Percentiles rank a stretch among this genome's conserved stretches.
Conservation (phyloP, 768 basidiomycete genomes). For the Porpolomopsis calyptriformis region DNA sequence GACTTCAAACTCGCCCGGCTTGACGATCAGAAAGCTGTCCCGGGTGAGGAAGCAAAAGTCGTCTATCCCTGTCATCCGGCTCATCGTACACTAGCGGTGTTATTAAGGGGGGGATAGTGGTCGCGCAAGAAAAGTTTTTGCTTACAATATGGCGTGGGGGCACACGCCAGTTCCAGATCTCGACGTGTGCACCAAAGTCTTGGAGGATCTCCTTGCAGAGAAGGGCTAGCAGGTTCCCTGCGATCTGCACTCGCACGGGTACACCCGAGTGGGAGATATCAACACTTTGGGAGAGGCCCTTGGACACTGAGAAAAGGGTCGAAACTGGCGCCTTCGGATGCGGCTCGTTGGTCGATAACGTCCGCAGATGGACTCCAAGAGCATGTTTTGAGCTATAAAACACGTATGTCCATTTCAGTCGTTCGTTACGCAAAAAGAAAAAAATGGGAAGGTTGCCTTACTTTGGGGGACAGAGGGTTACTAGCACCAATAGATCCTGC, state of each 20-base stretch:
- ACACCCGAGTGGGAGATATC: conserved; percentile 25
- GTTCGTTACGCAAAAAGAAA: conserved; percentile 1
- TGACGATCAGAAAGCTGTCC: conserved; percentile 36
- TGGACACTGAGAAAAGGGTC: conserved; percentile 29
- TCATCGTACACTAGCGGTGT: conserved; percentile 36
- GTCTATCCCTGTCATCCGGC: conserved; percentile 34
- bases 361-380: conserved; percentile 41
- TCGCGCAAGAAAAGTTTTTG: too few relatives aligned
- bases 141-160: conserved; percentile 2
- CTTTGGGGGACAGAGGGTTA: conserved; percentile 32
- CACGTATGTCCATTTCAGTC: conserved; percentile 1
- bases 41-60: conserved; percentile 43
- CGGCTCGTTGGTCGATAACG: conserved; percentile 39
- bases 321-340: conserved; percentile 35
- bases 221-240: conserved; percentile 36
- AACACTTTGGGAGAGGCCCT: conserved; percentile 17
- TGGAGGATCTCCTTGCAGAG: conserved; percentile 38
- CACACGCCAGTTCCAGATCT: conserved; percentile 40
- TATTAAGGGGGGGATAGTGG: too few relatives aligned
- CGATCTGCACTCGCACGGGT: conserved; percentile 36
- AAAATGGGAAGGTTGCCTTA: too few relatives aligned
- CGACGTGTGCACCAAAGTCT: conserved; percentile 32
- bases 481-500: conserved; percentile 43
- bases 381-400: conserved; percentile 27
- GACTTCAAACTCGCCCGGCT: conserved; percentile 39